Conservation (phyloP, 305 asterid genomes). For the Fraxinus latifolia region DNA sequence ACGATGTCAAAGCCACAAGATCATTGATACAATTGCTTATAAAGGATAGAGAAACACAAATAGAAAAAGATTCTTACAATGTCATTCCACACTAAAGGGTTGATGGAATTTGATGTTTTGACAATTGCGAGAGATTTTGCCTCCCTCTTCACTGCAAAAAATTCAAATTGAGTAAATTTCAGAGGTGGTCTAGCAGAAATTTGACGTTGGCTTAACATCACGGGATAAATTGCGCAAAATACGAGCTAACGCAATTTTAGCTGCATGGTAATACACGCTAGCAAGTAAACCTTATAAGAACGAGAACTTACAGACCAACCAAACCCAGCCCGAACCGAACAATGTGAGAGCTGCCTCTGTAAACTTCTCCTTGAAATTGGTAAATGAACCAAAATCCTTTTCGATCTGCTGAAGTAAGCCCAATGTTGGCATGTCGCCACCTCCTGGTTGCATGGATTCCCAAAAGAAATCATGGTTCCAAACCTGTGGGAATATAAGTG, state of each 20-base stretch:
- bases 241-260: background rate
- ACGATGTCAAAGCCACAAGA: background rate
- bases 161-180: slow-evolving; percentile 19
- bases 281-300: background rate
- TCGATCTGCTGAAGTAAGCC: slow-evolving; percentile 82
- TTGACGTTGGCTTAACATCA: background rate
- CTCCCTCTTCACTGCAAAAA: slow-evolving; percentile 74
- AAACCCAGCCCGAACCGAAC: slow-evolving; percentile 92
- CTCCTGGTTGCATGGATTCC: slow-evolving; percentile 96
- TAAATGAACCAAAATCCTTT: slow-evolving; percentile 79
- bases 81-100: slow-evolving; percentile 61
- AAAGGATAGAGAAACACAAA: background rate
- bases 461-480: slow-evolving; percentile 99
- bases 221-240: background rate
- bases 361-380: slow-evolving; percentile 70
- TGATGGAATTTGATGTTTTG: slow-evolving; percentile 77
- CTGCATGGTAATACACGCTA: background rate
- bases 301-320: slow-evolving; percentile 85
- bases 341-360: slow-evolving; percentile 59
- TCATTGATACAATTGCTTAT: background rate
- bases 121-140: slow-evolving; percentile 68
- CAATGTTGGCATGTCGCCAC: slow-evolving; percentile 65
- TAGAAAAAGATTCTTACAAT: slow-evolving; percentile 28
- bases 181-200: background rate
- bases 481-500: slow-evolving; percentile 39